Conservation (phyloP, 805 yeast species). For the Sugiyamaella americana region DNA sequence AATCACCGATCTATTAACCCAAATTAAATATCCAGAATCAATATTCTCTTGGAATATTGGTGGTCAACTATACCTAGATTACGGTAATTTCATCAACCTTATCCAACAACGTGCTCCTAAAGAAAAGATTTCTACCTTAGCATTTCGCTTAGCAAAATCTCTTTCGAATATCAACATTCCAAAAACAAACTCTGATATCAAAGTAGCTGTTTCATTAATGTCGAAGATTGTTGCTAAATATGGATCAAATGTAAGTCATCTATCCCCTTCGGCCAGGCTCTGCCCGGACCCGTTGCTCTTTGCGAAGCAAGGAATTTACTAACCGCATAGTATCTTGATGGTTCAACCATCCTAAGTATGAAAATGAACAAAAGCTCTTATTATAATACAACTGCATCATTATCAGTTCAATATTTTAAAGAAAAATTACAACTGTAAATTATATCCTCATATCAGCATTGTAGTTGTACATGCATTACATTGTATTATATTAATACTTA, state of each 20-base stretch:
- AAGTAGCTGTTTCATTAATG: constrained; percentile 27
- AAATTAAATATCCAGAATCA: constrained; percentile 19
- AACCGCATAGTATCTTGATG: constrained; percentile 6
- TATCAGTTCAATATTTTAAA: constrained; percentile 18
- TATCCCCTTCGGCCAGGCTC: too few species aligned
- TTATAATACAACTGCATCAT: constrained; percentile 14
- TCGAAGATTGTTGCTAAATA: constrained; percentile 23
- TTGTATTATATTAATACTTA: too few species aligned
- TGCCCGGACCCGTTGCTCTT: too few species aligned
- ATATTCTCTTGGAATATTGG: constrained; percentile 29
- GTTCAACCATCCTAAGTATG: constrained; percentile 16
- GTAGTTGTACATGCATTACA: too few species aligned
- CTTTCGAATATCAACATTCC: constrained; percentile 9
- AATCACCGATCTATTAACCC: constrained; percentile 22
- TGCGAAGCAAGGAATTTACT: too few species aligned
- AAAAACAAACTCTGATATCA: constrained; percentile 13
- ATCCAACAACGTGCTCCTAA: not conserved
- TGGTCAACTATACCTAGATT: constrained; percentile 35
- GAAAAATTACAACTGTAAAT: constrained; percentile 2
- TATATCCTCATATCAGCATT: too few species aligned
- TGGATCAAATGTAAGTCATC: constrained; percentile 8
- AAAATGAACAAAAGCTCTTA: constrained; percentile 16
- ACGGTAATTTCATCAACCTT: constrained; percentile 14
- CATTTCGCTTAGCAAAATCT: constrained; percentile 8
- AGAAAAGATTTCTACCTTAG: too few species aligned